Conservation (phyloP, 1,139 yeast genomes). For the Sugiyamaella grinbergsii region DNA sequence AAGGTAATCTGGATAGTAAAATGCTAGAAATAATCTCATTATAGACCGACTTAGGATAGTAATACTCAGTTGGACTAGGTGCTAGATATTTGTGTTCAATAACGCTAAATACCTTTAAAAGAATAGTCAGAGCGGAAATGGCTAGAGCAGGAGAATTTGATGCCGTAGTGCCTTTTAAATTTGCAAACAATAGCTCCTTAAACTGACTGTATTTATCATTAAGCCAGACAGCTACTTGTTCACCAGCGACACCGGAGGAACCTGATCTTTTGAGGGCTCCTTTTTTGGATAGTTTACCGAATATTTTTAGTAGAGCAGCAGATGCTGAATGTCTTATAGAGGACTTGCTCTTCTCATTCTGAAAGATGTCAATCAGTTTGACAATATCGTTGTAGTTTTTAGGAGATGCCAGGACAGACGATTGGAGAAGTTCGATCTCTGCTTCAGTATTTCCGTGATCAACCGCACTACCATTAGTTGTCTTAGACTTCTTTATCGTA, state of each 20-base stretch:
- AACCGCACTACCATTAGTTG: neutral
- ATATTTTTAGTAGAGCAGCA: slow-evolving; percentile 56
- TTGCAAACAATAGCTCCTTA: slow-evolving; percentile 49
- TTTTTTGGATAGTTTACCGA: slow-evolving; percentile 56
- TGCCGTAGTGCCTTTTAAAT: slow-evolving; percentile 36
- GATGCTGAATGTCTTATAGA: slow-evolving; percentile 42
- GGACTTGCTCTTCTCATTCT: slow-evolving; percentile 38
- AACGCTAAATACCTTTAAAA: slow-evolving; percentile 60
- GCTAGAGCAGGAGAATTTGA: slow-evolving; percentile 59
- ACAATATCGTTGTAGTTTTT: slow-evolving; percentile 58
- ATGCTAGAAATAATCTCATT: slow-evolving; percentile 55
- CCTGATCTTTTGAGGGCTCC: slow-evolving; percentile 48
- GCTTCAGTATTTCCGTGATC: slow-evolving; percentile 1
- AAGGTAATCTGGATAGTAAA: slow-evolving; percentile 26
- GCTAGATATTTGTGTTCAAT: slow-evolving; percentile 60
- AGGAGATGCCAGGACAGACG: slow-evolving; percentile 46
- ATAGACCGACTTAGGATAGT: slow-evolving; percentile 64
- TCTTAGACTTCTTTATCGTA: slow-evolving; percentile 3
- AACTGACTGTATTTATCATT: slow-evolving; percentile 59
- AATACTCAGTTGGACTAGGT: slow-evolving; percentile 52
- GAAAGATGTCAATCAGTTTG: slow-evolving; percentile 48
- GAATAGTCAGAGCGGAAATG: slow-evolving; percentile 53
- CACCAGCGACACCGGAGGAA: slow-evolving; percentile 40
- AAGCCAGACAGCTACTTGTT: slow-evolving; percentile 53
- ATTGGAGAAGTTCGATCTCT: slow-evolving; percentile 44